phyloP scores from a whole-genome alignment of 768 basidiomycete genomes.

The Boletus rufocinnamomeus region DNA sequence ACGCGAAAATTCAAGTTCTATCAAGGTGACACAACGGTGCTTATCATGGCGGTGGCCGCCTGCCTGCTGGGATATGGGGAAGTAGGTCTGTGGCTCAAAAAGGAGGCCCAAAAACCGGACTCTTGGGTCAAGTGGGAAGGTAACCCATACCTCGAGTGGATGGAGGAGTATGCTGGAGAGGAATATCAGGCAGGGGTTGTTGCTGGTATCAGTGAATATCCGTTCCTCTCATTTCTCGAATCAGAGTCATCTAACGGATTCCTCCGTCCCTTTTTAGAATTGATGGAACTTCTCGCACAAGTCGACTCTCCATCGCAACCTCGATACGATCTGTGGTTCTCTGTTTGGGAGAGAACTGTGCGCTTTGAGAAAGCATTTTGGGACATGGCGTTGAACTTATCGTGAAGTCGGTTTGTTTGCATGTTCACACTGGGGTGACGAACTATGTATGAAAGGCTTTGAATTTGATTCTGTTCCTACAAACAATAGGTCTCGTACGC shows the following conservation, averaged over 20 bases:
- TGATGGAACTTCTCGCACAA: slow-evolving; percentile 2
- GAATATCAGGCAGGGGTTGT: slow-evolving; percentile 1
- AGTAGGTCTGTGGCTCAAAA: slow-evolving; percentile 2
- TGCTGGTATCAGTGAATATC: not conserved
- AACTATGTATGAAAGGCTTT: not conserved
- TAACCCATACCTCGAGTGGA: slow-evolving; percentile 6
- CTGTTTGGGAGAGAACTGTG: slow-evolving; percentile 8
- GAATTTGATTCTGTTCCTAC: not conserved
- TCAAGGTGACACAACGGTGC: slow-evolving; percentile 1
- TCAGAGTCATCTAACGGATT: not conserved
- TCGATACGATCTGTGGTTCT: slow-evolving; percentile 6
- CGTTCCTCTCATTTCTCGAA: not conserved
- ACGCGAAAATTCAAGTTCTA: not conserved
- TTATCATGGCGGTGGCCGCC: slow-evolving; percentile 5
- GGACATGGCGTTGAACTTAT: slow-evolving; percentile 7
- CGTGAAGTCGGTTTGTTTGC: not conserved
- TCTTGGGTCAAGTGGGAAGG: slow-evolving; percentile 8
- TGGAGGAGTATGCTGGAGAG: not conserved
- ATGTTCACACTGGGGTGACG: too few relatives aligned
- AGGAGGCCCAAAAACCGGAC: slow-evolving; percentile 2
- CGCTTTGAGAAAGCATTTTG: slow-evolving; percentile 9
- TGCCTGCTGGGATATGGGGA: slow-evolving; percentile 6
- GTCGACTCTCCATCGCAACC: not conserved
- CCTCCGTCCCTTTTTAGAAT: not conserved
- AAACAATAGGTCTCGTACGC: not conserved